Evolutionary conservation across 164 flowering plant genomes (phyloP).

Genomic region (Dillenia turbinata): DNA sequence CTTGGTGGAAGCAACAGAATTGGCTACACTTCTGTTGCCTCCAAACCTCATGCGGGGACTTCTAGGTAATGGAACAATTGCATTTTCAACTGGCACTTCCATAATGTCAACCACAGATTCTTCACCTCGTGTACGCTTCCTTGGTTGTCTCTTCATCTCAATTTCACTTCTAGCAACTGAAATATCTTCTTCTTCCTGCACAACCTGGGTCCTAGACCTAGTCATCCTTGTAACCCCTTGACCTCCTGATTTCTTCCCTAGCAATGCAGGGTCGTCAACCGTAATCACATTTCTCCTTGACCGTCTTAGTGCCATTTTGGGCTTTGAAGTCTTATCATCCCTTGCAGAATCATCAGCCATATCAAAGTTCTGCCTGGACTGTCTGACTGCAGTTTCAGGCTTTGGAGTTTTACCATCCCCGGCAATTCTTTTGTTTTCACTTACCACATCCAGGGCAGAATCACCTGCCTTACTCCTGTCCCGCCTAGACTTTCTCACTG

Average conservation of each 20-base stretch:
- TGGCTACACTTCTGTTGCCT: too few relatives aligned
- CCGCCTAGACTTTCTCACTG: not conserved
- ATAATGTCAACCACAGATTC: too few relatives aligned
- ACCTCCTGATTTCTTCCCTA: not conserved
- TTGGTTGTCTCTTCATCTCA: not conserved
- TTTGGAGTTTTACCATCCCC: too few relatives aligned
- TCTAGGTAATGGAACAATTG: too few relatives aligned
- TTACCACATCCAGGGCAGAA: too few relatives aligned
- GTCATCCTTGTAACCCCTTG: not conserved
- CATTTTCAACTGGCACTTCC: too few relatives aligned
- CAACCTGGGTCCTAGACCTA: not conserved
- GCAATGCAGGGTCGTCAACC: not conserved
- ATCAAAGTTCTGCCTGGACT: not conserved
- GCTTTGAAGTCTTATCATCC: not conserved
- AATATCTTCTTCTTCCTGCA: not conserved
- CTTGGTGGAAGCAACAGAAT: too few relatives aligned
- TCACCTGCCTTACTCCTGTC: not conserved
- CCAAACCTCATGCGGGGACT: too few relatives aligned
- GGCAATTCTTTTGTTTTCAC: too few relatives aligned
- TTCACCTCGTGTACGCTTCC: too few relatives aligned
- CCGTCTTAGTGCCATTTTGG: not conserved
- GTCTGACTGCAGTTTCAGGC: too few relatives aligned
- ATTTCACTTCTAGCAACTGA: not conserved
- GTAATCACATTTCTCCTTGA: slow-evolving; percentile 4
- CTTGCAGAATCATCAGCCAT: not conserved